Conservation (phyloP, 2,329 filamentous ascomycete species). For the Aspergillus sp. region DNA sequence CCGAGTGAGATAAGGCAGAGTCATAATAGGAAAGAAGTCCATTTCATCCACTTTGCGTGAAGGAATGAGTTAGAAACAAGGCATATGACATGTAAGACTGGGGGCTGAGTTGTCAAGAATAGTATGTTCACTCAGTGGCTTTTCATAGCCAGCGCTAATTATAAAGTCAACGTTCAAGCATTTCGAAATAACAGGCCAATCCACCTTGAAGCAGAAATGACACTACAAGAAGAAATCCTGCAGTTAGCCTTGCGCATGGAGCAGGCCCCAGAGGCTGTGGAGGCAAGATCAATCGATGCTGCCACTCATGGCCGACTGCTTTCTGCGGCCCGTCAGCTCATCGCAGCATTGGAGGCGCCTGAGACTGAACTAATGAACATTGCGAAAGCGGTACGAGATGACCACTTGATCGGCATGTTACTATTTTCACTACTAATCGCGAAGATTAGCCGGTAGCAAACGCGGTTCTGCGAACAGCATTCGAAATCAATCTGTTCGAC, state of each 20-base stretch:
- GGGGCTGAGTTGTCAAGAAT: too few relatives aligned
- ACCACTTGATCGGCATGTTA: neutral
- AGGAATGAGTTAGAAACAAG: too few relatives aligned
- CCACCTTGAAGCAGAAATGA: neutral
- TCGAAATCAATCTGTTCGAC: neutral
- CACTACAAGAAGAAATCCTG: neutral
- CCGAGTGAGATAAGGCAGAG: too few relatives aligned
- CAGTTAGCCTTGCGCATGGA: neutral
- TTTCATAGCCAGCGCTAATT: too few relatives aligned
- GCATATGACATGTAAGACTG: too few relatives aligned
- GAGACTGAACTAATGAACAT: neutral
- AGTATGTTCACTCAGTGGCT: too few relatives aligned
- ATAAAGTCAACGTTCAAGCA: neutral
- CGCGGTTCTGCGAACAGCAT: neutral
- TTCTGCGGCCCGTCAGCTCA: neutral
- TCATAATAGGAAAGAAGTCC: too few relatives aligned
- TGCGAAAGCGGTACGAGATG: neutral
- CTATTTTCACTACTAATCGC: neutral
- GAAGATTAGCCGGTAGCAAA: neutral
- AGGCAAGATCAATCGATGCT: neutral
- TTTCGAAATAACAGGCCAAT: neutral
- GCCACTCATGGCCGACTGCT: neutral
- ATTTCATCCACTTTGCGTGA: too few relatives aligned
- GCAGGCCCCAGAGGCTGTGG: neutral
- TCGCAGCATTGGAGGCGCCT: neutral